Conservation (phyloP, 768 basidiomycete genomes). For the Boletus barrowsii region DNA sequence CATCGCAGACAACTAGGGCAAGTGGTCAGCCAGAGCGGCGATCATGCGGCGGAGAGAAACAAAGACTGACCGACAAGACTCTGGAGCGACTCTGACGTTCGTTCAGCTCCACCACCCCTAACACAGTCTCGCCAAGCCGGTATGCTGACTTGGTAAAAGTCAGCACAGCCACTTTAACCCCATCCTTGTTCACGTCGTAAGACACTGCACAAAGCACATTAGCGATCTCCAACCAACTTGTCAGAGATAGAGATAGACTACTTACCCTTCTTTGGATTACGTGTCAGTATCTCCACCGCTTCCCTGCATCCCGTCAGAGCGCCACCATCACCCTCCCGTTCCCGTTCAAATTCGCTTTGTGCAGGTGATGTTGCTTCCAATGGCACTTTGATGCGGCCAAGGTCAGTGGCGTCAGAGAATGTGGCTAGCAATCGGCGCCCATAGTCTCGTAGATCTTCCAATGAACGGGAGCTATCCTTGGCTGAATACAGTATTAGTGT, state of each 20-base stretch:
- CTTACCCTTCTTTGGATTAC: constrained; percentile 86
- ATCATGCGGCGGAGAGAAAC: too few relatives aligned
- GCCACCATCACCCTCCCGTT: constrained; percentile 43
- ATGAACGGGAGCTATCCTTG: constrained; percentile 22
- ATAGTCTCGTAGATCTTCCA: constrained; percentile 51
- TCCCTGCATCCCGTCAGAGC: constrained; percentile 62
- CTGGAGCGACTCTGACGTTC: constrained; percentile 60
- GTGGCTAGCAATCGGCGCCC: constrained; percentile 49
- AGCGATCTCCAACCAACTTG: too few relatives aligned
- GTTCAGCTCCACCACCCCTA: constrained; percentile 88
- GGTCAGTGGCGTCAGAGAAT: constrained; percentile 33
- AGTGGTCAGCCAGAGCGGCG: not conserved
- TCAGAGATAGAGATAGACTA: not conserved
- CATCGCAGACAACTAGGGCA: constrained; percentile 74
- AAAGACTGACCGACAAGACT: constrained; percentile 77
- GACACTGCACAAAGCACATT: constrained; percentile 55
- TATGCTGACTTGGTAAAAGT: constrained; percentile 92
- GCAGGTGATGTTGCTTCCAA: constrained; percentile 23
- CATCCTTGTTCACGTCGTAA: constrained; percentile 94
- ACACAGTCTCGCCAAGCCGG: constrained; percentile 87
- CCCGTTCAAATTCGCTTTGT: constrained; percentile 26
- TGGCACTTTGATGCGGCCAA: constrained; percentile 24
- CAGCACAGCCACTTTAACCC: constrained; percentile 81
- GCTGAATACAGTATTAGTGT: constrained; percentile 11
- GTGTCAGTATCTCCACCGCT: constrained; percentile 86